phyloP scores from a whole-genome alignment of 2,329 filamentous ascomycete genomes.

The Alternaria arbusti region DNA sequence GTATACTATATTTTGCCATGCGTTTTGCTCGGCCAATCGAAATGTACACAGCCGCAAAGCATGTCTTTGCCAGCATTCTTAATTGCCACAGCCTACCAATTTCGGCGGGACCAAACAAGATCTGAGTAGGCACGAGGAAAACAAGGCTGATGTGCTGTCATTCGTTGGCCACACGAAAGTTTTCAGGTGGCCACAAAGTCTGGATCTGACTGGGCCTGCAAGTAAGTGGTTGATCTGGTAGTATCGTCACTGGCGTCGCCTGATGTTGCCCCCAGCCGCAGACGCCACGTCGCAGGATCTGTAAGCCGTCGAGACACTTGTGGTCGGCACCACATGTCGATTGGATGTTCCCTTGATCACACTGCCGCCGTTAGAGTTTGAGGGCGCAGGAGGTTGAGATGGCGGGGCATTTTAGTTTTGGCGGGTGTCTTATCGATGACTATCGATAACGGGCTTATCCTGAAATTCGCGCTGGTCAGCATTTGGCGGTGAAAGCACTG shows the following conservation, averaged over 20 bases:
- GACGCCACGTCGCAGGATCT: constrained; percentile 23
- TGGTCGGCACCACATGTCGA: constrained; percentile 4
- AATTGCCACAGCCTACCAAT: background rate
- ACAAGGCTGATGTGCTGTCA: constrained; percentile 30
- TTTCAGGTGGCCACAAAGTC: constrained; percentile 16
- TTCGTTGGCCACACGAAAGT: constrained; percentile 19
- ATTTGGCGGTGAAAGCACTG: constrained; percentile 21
- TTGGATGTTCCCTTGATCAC: constrained; percentile 10
- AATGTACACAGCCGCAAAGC: background rate
- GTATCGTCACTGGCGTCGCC: constrained; percentile 7
- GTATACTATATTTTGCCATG: constrained; percentile 18
- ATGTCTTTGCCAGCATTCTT: constrained; percentile 1
- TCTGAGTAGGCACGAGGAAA: constrained; percentile 24
- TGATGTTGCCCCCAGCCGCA: constrained; percentile 3
- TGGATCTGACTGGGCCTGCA: constrained; percentile 25
- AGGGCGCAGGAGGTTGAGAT: constrained; percentile 9
- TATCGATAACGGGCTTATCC: constrained; percentile 15
- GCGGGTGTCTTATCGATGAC: constrained; percentile 5
- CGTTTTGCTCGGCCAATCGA: constrained; percentile 19
- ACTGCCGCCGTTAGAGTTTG: constrained; percentile 14
- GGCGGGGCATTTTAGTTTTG: constrained; percentile 10
- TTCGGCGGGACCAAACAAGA: background rate
- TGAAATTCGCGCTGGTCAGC: constrained; percentile 1
- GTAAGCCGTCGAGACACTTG: constrained; percentile 9
- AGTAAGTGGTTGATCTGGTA: constrained; percentile 15